Evolutionary conservation across 139 green algal species (phyloP).

Genomic region (Chlamydomonas sp.): DNA sequence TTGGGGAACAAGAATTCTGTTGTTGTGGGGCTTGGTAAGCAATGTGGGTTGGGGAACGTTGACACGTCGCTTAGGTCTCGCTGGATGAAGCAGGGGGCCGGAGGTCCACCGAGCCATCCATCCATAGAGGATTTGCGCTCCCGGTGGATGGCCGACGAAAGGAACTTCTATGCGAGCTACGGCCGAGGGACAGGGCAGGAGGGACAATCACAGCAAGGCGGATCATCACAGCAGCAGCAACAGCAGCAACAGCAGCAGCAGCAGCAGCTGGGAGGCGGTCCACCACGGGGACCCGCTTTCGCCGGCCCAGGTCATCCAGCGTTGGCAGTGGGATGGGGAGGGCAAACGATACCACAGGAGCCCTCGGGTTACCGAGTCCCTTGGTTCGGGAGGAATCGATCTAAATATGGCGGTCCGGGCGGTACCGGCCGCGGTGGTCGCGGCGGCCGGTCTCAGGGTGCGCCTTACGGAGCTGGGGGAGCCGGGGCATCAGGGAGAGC

Average conservation of each 20-base stretch:
- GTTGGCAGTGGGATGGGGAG: slow-evolving; percentile 68
- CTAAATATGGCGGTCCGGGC: slow-evolving; percentile 15
- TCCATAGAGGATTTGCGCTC: too few relatives aligned
- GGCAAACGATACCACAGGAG: slow-evolving; percentile 72
- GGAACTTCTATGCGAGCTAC: too few relatives aligned
- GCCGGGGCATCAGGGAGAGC: background rate
- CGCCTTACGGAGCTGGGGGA: background rate
- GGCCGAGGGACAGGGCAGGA: too few relatives aligned
- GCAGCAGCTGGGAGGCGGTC: background rate
- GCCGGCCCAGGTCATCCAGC: background rate
- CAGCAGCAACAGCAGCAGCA: slow-evolving; percentile 1
- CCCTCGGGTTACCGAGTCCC: slow-evolving; percentile 60
- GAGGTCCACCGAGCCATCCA: too few relatives aligned
- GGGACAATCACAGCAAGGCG: too few relatives aligned
- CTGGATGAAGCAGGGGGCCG: too few relatives aligned
- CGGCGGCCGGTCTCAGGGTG: background rate
- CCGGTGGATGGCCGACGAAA: too few relatives aligned
- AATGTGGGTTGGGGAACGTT: too few relatives aligned
- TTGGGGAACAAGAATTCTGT: too few relatives aligned
- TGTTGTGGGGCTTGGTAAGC: too few relatives aligned
- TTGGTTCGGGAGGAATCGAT: slow-evolving; percentile 72
- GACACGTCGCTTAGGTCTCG: too few relatives aligned
- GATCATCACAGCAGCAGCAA: background rate
- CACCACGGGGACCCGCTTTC: background rate
- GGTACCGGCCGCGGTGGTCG: background rate